Conservation (phyloP, 352 stramenopile species). For the Phytophthora crassamura region DNA sequence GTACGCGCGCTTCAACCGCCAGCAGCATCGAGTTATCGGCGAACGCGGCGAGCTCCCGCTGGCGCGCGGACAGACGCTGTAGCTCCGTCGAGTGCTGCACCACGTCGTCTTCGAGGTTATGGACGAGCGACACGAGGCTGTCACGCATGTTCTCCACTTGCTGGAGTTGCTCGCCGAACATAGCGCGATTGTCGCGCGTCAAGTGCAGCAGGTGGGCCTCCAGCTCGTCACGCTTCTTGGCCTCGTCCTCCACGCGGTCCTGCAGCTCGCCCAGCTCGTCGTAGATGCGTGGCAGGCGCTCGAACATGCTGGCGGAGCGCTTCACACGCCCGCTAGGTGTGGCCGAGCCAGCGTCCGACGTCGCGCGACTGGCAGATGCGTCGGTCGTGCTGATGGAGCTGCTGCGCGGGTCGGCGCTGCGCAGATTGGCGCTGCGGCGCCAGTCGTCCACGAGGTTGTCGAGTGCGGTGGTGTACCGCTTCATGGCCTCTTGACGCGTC, state of each 20-base stretch:
- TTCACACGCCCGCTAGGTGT: slow-evolving; percentile 18
- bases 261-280: slow-evolving; percentile 73
- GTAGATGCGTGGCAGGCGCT: slow-evolving; percentile 69
- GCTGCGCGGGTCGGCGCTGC: slow-evolving; percentile 18
- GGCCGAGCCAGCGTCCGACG: slow-evolving; percentile 27
- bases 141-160: slow-evolving; percentile 63
- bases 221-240: slow-evolving; percentile 72
- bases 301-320: slow-evolving; percentile 68
- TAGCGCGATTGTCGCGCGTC: slow-evolving; percentile 63
- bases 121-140: slow-evolving; percentile 59
- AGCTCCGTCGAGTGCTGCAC: slow-evolving; percentile 69
- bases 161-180: slow-evolving; percentile 60
- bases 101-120: slow-evolving; percentile 70
- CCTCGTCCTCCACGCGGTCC: slow-evolving; percentile 73
- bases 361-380: slow-evolving; percentile 16
- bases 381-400: slow-evolving; percentile 18
- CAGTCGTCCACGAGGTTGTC: slow-evolving; percentile 88
- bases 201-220: slow-evolving; percentile 70
- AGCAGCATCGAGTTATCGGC: slow-evolving; percentile 59
- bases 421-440: slow-evolving; percentile 63
- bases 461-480: slow-evolving; percentile 73
- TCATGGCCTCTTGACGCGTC: slow-evolving; percentile 82
- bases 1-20: slow-evolving; percentile 43
- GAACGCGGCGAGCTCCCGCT: slow-evolving; percentile 45
- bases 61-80: slow-evolving; percentile 45